Base-by-base conservation (phyloP, 2,329 filamentous ascomycete species). In the Blastomyces parvus region DNA sequence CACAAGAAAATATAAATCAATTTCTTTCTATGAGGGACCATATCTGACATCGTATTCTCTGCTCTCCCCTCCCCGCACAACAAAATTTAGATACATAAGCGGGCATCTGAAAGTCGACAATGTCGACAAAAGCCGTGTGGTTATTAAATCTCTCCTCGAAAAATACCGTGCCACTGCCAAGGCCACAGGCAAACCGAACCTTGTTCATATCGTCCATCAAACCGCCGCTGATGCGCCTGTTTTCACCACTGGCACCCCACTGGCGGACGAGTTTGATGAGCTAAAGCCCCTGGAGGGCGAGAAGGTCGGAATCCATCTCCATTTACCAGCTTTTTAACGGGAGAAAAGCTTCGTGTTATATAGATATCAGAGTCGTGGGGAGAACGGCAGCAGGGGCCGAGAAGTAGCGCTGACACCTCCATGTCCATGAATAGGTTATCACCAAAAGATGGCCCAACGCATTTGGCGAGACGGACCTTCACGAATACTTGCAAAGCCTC, bases 201-300 rank as follows among this genome's bases (percentile, higher is more conserved):
- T 88, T 59, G 82, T 88, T 0, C 86, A 89, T 69, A 77, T 89
- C 7, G 74, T 84, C 11, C 86, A 89, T 72, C 72, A 80, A 59
- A 80, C 81, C 0, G 84, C 86, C 1, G 78, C 81, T 0, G 85
- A 84, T 2, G 84, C 86, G 0, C 86, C 86, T 0, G 78, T 89
- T 3, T 89, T 89, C 73, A 89, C 86, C 0, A 83, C 84, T 0
- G 78, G 77, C 3, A 88, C 86, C 0, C 69, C 77, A 4, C 76
- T 89, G 5, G 85, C 83, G 0, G 76, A 84, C 46, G 83, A 85
- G 65, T 87, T 88, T 66, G 76, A 81, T 0, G 85, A 87, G 67
- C 73, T 89, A 50, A 79, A 75, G 36, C 81, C 86, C 0, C 71
- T 76, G 65, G 72, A 78, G 0, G 69, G 80, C 63, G 87, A 89